These are phyloP conservation scores for Raffaelea albimanens DNA, from an alignment of 2,329 filamentous ascomycete genomes.

Conservation along the genomic window DNA sequence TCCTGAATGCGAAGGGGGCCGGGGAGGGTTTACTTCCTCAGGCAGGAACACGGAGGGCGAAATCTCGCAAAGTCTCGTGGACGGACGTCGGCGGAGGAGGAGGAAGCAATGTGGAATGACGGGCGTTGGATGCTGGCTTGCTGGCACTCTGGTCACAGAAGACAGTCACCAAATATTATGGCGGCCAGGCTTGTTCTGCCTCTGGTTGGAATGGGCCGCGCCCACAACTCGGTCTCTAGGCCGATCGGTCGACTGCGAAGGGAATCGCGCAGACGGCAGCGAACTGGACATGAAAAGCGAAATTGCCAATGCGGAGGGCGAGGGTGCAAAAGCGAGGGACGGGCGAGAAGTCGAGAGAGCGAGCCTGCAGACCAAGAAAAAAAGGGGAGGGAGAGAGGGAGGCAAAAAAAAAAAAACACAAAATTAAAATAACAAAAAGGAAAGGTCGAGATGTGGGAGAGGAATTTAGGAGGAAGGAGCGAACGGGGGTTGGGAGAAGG, in stretches of 20 bases:
- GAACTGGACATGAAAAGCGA: slow-evolving; percentile 12
- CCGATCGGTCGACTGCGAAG: slow-evolving; percentile 13
- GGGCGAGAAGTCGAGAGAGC: slow-evolving; percentile 1
- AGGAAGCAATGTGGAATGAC: not conserved
- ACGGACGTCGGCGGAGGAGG: no score
- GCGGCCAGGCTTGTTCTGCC: not conserved
- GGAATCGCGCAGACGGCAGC: slow-evolving; percentile 10
- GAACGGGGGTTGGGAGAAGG: slow-evolving; percentile 17
- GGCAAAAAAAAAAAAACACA: not conserved
- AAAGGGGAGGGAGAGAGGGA: not conserved
- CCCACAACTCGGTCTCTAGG: slow-evolving; percentile 12
- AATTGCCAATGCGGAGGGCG: slow-evolving; percentile 1
- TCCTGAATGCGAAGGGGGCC: no score
- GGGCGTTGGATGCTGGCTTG: not conserved
- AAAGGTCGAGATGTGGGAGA: slow-evolving; percentile 9
- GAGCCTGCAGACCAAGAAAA: not conserved
- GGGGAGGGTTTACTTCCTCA: no score
- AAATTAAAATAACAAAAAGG: slow-evolving; percentile 3
- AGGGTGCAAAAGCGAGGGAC: not conserved
- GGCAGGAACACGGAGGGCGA: no score
- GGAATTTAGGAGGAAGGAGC: slow-evolving; percentile 11
- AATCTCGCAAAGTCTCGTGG: no score
- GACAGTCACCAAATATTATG: no score
- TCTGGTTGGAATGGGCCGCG: slow-evolving; percentile 10
- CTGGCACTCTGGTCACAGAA: not conserved